Percentiles rank a stretch among this genome's conserved stretches.
phyloP scores from a whole-genome alignment of 768 basidiomycete species.

The Hirschioporus abietinus region DNA sequence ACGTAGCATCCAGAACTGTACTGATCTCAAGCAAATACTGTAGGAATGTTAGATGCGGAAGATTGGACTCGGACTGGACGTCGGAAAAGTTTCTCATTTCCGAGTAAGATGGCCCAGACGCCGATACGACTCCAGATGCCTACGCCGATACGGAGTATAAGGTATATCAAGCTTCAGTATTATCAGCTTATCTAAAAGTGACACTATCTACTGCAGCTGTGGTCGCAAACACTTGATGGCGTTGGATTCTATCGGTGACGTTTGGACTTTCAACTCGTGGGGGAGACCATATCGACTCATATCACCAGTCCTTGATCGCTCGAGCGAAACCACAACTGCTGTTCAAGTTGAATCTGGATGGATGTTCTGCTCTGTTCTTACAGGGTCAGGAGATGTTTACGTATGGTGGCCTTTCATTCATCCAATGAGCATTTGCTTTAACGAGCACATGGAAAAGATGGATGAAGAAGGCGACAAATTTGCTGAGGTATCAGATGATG shows the following conservation, averaged over 20 bases:
- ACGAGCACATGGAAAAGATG: slow-evolving; percentile 38
- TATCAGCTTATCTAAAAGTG: not conserved
- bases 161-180: slow-evolving; percentile 32
- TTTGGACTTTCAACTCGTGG: slow-evolving; percentile 78
- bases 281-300: slow-evolving; percentile 67
- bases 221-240: slow-evolving; percentile 69
- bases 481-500: slow-evolving; percentile 31
- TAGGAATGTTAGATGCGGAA: slow-evolving; percentile 59
- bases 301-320: slow-evolving; percentile 32
- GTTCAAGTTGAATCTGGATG: slow-evolving; percentile 72
- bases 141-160: slow-evolving; percentile 53
- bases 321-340: slow-evolving; percentile 42
- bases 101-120: slow-evolving; percentile 40
- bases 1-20: slow-evolving; percentile 5
- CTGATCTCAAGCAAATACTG: slow-evolving; percentile 4
- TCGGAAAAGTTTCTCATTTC: slow-evolving; percentile 53
- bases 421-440: slow-evolving; percentile 31
- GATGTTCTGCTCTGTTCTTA: slow-evolving; percentile 69
- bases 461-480: slow-evolving; percentile 35
- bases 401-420: slow-evolving; percentile 69
- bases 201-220: slow-evolving; percentile 42
- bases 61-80: slow-evolving; percentile 21
- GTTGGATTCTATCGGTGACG: slow-evolving; percentile 49
- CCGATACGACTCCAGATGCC: slow-evolving; percentile 62
- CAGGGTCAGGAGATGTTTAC: slow-evolving; percentile 62